Percentiles rank a stretch among this genome's conserved stretches.
These are phyloP conservation scores for Leptographium galeiforme DNA, from an alignment of 2,329 filamentous ascomycete species.

Conservation along the genomic window DNA sequence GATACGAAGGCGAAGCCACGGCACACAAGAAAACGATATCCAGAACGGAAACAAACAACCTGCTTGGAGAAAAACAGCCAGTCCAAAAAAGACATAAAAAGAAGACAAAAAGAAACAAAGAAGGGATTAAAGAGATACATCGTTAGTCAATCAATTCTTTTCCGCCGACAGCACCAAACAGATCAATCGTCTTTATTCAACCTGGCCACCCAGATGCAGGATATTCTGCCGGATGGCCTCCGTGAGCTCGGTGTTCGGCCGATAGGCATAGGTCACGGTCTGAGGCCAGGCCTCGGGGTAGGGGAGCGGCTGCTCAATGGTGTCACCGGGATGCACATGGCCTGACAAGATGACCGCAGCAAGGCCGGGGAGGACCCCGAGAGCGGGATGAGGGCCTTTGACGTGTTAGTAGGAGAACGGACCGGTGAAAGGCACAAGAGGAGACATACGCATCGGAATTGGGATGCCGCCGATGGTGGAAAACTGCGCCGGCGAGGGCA, in stretches of 20 bases:
- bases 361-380: constrained; percentile 37
- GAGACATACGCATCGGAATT: constrained; percentile 32
- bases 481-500: neutral
- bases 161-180: neutral
- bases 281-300: constrained; percentile 41
- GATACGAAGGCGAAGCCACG: too few relatives aligned
- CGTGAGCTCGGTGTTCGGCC: constrained; percentile 31
- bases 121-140: neutral
- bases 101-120: too few relatives aligned
- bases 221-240: constrained; percentile 38
- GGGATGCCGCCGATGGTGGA: constrained; percentile 13
- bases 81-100: too few relatives aligned
- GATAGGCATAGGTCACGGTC: constrained; percentile 43
- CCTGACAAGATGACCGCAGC: constrained; percentile 41
- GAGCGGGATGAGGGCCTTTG: constrained; percentile 33
- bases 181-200: neutral
- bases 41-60: too few relatives aligned
- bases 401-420: neutral
- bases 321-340: constrained; percentile 36
- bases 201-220: constrained; percentile 37
- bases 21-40: too few relatives aligned
- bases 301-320: constrained; percentile 44
- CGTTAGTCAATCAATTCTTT: neutral
- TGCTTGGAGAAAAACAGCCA: too few relatives aligned
- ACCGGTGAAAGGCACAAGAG: neutral